phyloP scores from a whole-genome alignment of 306 rosid species.

The Albizia julibrissin region DNA sequence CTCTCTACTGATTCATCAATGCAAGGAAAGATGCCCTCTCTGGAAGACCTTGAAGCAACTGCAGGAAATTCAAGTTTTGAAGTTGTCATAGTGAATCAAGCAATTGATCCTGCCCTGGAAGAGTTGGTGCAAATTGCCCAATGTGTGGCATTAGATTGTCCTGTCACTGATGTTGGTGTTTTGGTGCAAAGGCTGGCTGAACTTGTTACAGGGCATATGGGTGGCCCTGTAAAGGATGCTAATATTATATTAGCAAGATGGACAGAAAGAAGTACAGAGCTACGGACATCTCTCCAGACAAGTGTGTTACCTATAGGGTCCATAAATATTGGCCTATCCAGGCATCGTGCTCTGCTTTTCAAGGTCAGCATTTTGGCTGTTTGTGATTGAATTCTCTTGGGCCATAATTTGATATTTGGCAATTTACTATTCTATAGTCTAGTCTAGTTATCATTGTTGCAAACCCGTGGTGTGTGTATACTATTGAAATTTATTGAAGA shows the following conservation, averaged over 20 bases:
- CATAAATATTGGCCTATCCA: conserved; percentile 86
- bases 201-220: conserved; percentile 85
- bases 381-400: conserved; percentile 25
- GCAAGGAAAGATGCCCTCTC: conserved; percentile 94
- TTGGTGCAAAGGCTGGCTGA: conserved; percentile 94
- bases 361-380: conserved; percentile 60
- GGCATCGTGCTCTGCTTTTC: conserved; percentile 98
- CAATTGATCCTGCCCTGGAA: conserved; percentile 74
- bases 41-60: conserved; percentile 70
- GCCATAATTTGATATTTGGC: conserved; percentile 24
- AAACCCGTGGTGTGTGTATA: not conserved
- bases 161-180: conserved; percentile 60
- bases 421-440: not conserved
- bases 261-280: conserved; percentile 85
- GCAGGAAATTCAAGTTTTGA: conserved; percentile 72
- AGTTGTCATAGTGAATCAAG: conserved; percentile 78
- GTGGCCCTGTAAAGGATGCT: conserved; percentile 97
- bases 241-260: conserved; percentile 74
- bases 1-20: conserved; percentile 60
- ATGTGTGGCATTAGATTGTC: conserved; percentile 88
- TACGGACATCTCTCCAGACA: conserved; percentile 78
- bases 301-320: conserved; percentile 91
- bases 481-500: conserved; percentile 1
- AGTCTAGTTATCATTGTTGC: not conserved
- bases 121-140: conserved; percentile 90